Conservation (phyloP, 345 rosid species). For the Citrus unshiu region DNA sequence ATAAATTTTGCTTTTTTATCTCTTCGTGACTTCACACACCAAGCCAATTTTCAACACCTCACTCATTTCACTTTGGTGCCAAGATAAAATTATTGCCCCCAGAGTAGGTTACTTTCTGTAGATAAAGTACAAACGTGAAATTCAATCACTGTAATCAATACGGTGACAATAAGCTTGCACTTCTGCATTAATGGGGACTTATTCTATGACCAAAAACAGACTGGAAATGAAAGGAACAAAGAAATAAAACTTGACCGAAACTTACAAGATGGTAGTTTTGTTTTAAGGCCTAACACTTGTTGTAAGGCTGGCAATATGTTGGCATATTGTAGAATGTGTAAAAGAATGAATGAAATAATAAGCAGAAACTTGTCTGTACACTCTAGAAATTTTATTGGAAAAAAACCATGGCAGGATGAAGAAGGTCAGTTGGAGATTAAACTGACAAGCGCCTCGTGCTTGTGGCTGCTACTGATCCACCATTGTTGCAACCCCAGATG, state of each 20-base stretch:
- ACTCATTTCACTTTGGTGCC: constrained; percentile 41
- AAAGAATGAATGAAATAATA: constrained; percentile 44
- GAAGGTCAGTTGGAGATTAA: constrained; percentile 36
- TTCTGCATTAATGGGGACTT: constrained; percentile 5
- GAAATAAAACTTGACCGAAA: not conserved
- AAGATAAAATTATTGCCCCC: constrained; percentile 26
- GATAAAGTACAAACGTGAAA: constrained; percentile 10
- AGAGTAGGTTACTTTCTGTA: not conserved
- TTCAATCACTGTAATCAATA: constrained; percentile 10
- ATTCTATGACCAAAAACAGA: constrained; percentile 1
- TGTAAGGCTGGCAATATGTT: constrained; percentile 1
- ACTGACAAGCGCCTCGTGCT: constrained; percentile 37
- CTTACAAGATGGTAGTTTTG: not conserved
- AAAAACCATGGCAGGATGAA: constrained; percentile 4
- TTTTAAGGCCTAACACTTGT: not conserved
- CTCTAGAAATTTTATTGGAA: constrained; percentile 19
- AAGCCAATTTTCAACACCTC: constrained; percentile 29
- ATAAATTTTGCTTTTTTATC: constrained; percentile 23
- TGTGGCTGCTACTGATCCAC: constrained; percentile 49
- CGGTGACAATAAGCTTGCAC: not conserved
- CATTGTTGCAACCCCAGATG: constrained; percentile 44
- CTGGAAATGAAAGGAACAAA: not conserved
- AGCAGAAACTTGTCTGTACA: constrained; percentile 25
- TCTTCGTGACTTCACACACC: constrained; percentile 31
- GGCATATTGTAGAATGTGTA: constrained; percentile 23